Evolutionary conservation across 345 rosid genomes (phyloP), one percentile per base, ranked within the genome.

Genomic region (Gossypium stocksii): DNA sequence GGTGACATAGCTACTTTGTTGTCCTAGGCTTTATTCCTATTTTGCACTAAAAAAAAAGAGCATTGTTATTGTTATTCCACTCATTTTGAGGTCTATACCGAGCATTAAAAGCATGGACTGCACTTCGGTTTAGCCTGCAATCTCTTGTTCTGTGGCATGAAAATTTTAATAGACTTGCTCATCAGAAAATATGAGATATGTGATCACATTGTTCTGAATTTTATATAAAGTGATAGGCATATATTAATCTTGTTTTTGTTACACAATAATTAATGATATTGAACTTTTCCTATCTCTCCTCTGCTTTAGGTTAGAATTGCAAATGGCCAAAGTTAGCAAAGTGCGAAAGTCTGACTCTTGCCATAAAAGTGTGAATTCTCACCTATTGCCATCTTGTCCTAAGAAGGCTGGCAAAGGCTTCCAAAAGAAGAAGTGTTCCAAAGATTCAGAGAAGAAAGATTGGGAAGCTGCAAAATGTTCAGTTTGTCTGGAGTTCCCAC

Each of bases 401-500:
- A 78, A 76, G 78, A 88, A 85, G 76, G 75, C 58, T 80, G 44
- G 48, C 65, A 80, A 83, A 67, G 77, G 69, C 22, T 68, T 29
- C 41, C 25, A 74, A 59, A 83, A 81, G 83, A 69, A 76, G 64
- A 81, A 70, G 66, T 74, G 72, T 23, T 11, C 70, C 14, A 82
- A 89, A 83, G 64, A 82, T 74, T 58, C 62, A 9, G 88, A 87
- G 77, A 81, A 82, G 84, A 86, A 83, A 76, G 95, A 88, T 61
- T 92, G 89, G 97, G 84, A 86, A 61, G 77, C 85, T 69, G 85
- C 89, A 63, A 81, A 83, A 9, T 94, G 97, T 62, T 85, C 95
- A 0, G 91, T 94, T 56, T 92, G 94, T 80, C 81, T 91, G 75
- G 97, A 92, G 82, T 86, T 73, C 74, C 97, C 98, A 45, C 97